These are phyloP conservation scores for Scleroderma citrinum DNA, from an alignment of 768 basidiomycete species.

Conservation along the genomic window DNA sequence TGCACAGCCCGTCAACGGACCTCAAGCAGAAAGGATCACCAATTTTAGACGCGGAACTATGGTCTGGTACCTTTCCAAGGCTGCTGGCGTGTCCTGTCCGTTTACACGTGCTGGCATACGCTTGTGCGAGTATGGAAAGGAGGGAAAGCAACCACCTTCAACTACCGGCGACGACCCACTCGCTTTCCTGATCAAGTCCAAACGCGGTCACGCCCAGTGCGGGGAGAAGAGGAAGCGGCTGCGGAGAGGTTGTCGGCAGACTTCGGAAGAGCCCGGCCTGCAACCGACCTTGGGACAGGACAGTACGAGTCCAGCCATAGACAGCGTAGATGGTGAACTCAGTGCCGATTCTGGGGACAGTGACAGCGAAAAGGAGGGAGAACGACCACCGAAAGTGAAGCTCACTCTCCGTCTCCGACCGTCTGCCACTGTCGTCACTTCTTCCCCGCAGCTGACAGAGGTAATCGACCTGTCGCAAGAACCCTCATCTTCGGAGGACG, in stretches of 20 bases:
- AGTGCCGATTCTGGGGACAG: constrained; percentile 24
- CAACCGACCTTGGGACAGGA: constrained; percentile 9
- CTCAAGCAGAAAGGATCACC: constrained; percentile 40
- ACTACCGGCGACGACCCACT: constrained; percentile 20
- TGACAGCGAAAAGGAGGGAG: constrained; percentile 21
- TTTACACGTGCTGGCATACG: constrained; percentile 70
- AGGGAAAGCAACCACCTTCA: constrained; percentile 32
- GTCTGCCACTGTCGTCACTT: constrained; percentile 21
- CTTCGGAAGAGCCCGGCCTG: constrained; percentile 12
- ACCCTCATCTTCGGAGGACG: constrained; percentile 35
- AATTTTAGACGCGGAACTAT: constrained; percentile 75
- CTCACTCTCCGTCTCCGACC: constrained; percentile 59
- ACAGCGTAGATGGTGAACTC: constrained; percentile 23
- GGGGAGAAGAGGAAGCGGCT: constrained; percentile 43
- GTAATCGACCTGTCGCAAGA: constrained; percentile 41
- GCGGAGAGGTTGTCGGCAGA: constrained; percentile 26
- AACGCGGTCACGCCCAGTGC: constrained; percentile 31
- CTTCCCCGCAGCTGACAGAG: constrained; percentile 17
- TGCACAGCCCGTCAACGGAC: neutral
- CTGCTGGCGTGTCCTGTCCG: constrained; percentile 70
- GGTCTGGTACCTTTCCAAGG: constrained; percentile 76
- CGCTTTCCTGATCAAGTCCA: constrained; percentile 40
- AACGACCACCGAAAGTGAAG: constrained; percentile 56
- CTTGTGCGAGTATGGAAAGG: constrained; percentile 59
- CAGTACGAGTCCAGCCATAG: constrained; percentile 18